Conservation (phyloP, 176 grass and related monocot genomes). For the Paspalum vaginatum region DNA sequence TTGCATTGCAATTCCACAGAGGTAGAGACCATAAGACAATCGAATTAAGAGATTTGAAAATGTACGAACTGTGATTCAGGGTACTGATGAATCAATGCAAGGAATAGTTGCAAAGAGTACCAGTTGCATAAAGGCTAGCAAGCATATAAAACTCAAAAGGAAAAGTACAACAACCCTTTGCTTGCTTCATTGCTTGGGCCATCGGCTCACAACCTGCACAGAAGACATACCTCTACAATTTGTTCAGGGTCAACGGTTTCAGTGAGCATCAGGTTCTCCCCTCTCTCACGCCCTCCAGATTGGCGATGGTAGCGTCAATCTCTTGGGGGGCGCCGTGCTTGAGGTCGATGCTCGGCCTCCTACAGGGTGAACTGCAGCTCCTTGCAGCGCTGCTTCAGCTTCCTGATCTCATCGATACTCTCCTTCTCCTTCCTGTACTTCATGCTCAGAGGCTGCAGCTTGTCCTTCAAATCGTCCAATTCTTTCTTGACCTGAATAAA, state of each 20-base stretch:
- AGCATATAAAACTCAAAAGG: too few species aligned
- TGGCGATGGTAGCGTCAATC: constrained; percentile 45
- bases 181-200: too few species aligned
- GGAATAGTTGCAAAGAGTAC: too few species aligned
- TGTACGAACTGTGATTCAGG: too few species aligned
- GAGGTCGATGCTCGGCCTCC: constrained; percentile 52
- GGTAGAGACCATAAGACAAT: too few species aligned
- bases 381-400: constrained; percentile 54
- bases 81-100: too few species aligned
- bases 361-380: constrained; percentile 51
- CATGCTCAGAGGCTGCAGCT: constrained; percentile 45
- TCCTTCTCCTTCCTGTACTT: constrained; percentile 54
- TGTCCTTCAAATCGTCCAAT: constrained; percentile 55
- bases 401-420: constrained; percentile 55
- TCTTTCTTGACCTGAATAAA: constrained; percentile 53
- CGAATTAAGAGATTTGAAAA: too few species aligned
- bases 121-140: too few species aligned
- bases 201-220: constrained; percentile 51
- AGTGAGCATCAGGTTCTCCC: constrained; percentile 55
- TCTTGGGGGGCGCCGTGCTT: constrained; percentile 52
- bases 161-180: too few species aligned
- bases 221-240: constrained; percentile 57
- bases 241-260: constrained; percentile 57
- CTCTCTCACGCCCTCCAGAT: constrained; percentile 50
- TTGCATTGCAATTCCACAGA: too few species aligned